Base-by-base conservation (phyloP, 495 filamentous ascomycete species). In the Xylaria curta region DNA sequence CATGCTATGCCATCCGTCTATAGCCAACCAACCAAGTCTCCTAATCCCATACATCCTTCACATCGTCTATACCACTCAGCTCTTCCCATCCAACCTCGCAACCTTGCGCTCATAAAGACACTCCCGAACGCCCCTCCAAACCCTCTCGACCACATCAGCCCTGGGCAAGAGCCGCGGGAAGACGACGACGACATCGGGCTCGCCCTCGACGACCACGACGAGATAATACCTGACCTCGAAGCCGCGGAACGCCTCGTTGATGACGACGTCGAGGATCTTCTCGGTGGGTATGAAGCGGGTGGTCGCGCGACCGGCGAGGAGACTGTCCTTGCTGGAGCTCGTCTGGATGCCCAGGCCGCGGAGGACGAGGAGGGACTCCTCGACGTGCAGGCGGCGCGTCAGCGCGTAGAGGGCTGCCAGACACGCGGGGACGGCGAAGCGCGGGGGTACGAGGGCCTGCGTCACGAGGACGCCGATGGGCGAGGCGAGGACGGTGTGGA, bases 241-340 rank as follows among this genome's bases (percentile, higher is more conserved):
- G 51, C 96, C 95, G 71, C 89, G 89, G 82, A 98, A 98, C 42
- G 95, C 96, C 81, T 99, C 96, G 80, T 98, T 94, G 58, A 99
- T 92, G 68, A 97, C 87, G 69, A 98, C 91, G 81, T 98, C 96
- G 67, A 92, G 91, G 51, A 98, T 97, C 78, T 92, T 89, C 3
- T 90, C 92, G 1, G 96, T 97, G 5, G 97, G 96, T 40, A 99
- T 98, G 78, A 98, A 99, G 69, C 95, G 85, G 66, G 94, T 94
- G 17, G 87, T 85, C n/a, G 87, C 82, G 4, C 79, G 75, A 3
- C 21, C 62, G 60, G 66, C 40, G 17, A 94, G 87, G 69, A 91
- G 90, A 19, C 88, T 89, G 1, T 85, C 76, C 33, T 88, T 89
- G 26, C 87, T 89, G 0, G 91, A 93, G 6, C 88, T 89, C 4